Conservation (phyloP, 2,329 filamentous ascomycete species). For the Diplodia corticola region DNA sequence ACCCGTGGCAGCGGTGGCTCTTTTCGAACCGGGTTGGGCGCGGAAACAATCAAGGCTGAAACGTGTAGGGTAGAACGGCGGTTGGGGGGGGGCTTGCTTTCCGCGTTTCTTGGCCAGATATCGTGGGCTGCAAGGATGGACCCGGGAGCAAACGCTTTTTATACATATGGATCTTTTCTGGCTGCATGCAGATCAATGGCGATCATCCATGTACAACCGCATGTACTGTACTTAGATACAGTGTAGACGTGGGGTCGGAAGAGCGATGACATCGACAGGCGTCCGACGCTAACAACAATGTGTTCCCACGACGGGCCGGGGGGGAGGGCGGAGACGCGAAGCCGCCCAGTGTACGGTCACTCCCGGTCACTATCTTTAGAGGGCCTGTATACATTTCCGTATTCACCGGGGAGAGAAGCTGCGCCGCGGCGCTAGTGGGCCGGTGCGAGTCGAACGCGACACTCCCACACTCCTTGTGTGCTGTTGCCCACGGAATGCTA, state of each 20-base stretch:
- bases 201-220: not conserved
- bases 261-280: not conserved
- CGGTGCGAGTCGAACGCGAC: not conserved
- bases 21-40: not conserved
- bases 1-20: not conserved
- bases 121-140: not conserved
- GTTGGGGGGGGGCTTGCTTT: not conserved
- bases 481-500: not conserved
- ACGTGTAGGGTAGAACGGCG: not conserved
- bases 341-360: too few relatives aligned
- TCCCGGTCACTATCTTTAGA: too few relatives aligned
- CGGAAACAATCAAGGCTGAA: not conserved
- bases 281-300: too few relatives aligned
- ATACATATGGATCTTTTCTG: not conserved
- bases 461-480: not conserved
- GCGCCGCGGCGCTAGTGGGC: not conserved
- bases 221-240: too few relatives aligned
- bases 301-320: too few relatives aligned
- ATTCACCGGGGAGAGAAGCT: not conserved
- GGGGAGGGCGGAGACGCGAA: too few relatives aligned
- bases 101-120: not conserved
- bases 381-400: not conserved
- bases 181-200: not conserved
- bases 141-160: not conserved
- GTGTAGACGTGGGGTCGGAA: not conserved